Evolutionary conservation across 2,329 filamentous ascomycete species (phyloP).

Genomic region (Orbilia oligospora): DNA sequence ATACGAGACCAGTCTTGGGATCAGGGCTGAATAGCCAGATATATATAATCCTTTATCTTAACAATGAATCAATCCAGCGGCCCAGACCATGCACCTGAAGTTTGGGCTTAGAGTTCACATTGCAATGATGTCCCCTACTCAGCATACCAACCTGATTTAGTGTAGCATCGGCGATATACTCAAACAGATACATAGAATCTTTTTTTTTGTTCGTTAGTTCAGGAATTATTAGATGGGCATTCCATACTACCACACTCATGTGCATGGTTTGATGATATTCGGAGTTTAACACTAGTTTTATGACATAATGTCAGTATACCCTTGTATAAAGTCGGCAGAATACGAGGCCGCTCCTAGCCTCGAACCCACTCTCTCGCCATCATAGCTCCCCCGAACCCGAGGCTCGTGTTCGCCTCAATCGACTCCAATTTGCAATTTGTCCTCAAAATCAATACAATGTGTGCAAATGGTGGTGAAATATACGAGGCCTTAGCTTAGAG

Average conservation of each 20-base stretch:
- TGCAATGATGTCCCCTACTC: no score
- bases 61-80: no score
- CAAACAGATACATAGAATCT: neutral
- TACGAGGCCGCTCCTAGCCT: conserved; percentile 13
- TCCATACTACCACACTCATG: neutral
- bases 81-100: no score
- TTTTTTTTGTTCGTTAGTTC: neutral
- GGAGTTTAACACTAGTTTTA: conserved; percentile 3
- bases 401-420: neutral
- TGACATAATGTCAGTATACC: neutral
- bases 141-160: neutral
- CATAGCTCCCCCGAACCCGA: neutral
- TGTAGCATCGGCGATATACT: no score
- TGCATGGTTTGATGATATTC: neutral
- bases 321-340: conserved; percentile 20
- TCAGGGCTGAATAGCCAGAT: no score
- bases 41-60: no score
- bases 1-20: no score
- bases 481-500: no score
- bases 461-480: neutral
- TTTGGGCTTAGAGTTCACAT: no score
- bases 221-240: neutral
- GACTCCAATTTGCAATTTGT: neutral
- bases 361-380: no score
- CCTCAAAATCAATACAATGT: neutral